Conservation (phyloP, 192 early-diverging fungal genomes). For the Coemansia sp. region DNA sequence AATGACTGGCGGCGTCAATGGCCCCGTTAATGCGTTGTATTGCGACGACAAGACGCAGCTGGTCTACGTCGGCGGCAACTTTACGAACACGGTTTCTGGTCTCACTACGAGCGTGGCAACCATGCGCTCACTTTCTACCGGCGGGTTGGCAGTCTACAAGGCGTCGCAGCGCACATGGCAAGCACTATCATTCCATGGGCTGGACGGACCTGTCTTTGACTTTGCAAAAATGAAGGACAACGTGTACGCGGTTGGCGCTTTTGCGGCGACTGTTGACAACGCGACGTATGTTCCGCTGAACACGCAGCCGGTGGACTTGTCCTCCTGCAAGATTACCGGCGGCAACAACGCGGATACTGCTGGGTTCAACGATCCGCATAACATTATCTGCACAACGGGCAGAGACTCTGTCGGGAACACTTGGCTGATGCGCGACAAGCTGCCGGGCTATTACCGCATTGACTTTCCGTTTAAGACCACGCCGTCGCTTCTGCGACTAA, state of each 20-base stretch:
- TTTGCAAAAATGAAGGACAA: conserved; percentile 56
- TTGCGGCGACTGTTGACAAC: conserved; percentile 67
- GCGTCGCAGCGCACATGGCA: conserved; percentile 52
- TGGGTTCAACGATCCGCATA: conserved; percentile 47
- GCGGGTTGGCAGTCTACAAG: conserved; percentile 35
- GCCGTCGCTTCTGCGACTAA: conserved; percentile 65
- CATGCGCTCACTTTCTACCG: conserved; percentile 29
- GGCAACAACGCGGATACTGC: conserved; percentile 55
- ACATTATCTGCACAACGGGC: conserved; percentile 51
- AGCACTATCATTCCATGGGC: conserved; percentile 63
- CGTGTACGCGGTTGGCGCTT: conserved; percentile 68
- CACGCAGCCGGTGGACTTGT: conserved; percentile 57
- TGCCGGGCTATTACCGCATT: conserved; percentile 67
- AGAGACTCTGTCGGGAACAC: conserved; percentile 48
- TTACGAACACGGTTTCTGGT: conserved; percentile 35
- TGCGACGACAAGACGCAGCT: conserved; percentile 39
- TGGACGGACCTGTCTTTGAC: conserved; percentile 66
- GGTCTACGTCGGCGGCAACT: conserved; percentile 56
- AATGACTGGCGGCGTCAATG: conserved; percentile 49
- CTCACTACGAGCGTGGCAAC: conserved; percentile 26
- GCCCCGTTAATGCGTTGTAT: conserved; percentile 45
- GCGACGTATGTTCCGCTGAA: conserved; percentile 49
- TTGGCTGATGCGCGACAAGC: conserved; percentile 69
- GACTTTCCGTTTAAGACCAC: conserved; percentile 58
- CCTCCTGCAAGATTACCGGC: conserved; percentile 42